Evolutionary conservation across 176 grass and related monocot genomes (phyloP), one percentile per base, ranked within the genome.

Genomic region (Musa acuminata): DNA sequence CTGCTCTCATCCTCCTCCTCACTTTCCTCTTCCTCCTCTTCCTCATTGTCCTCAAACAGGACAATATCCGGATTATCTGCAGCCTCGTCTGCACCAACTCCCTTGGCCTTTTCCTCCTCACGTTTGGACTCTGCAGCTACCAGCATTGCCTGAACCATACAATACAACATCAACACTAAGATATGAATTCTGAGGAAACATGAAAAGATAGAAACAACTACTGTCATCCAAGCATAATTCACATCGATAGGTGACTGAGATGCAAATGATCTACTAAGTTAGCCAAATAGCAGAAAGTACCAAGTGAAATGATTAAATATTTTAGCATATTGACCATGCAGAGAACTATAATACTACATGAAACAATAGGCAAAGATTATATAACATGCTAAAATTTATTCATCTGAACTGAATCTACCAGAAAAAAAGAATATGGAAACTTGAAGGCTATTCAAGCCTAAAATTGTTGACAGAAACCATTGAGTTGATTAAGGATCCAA

Each of bases 71-170:
- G 95, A 80, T 94, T 99, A 71, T 99, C 89, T 71, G 76, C 52
- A 67, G 74, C 86, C 43, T 88, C 86, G 1, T 85, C 80, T n/a
- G 75, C 75, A 80, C 86, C 81, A 52, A 90, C 88, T 26, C 95
- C 95, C 82, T 99, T 99, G 1, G 91, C 83, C 82, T 99, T 99
- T 85, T 94, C 95, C 75, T 94, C 95, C 20, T 93, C 95, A 69
- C 76, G 85, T 70, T 94, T 94, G 48, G 83, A 80, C 69, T 99
- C 91, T 49, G 91, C 95, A 81, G 91, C 88, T 64, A 80, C 51
- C 48, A 91, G 91, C 83, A 91, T 94, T 53, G 88, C 91, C 95
- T 99, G 83, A 66, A 91, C 14, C 19, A 64, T 21, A 49, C 5
- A 5, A 57, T 48, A 25, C 53, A 23, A 13, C 19, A 24, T 51